phyloP scores from a whole-genome alignment of 2,329 filamentous ascomycete genomes.

The Monosporascus sp. region DNA sequence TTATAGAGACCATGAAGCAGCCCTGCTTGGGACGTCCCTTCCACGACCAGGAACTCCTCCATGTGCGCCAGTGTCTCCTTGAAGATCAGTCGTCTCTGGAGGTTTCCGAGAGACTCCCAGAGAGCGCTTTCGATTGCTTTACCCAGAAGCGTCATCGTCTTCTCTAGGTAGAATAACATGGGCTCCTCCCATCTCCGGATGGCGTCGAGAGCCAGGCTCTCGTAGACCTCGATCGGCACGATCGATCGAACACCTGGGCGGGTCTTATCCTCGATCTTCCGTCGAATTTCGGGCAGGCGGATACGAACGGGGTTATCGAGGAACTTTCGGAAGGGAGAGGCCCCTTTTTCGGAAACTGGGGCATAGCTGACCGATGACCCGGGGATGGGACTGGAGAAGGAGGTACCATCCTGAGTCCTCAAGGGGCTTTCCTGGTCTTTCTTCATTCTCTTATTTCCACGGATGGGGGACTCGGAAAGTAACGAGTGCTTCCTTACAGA shows the following conservation, averaged over 20 bases:
- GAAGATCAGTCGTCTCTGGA: constrained; percentile 43
- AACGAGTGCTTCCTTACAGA: neutral
- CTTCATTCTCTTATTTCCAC: too few relatives aligned
- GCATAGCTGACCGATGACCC: too few relatives aligned
- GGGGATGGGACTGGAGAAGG: too few relatives aligned
- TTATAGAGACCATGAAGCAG: constrained; percentile 39
- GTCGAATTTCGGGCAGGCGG: constrained; percentile 40
- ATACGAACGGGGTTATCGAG: neutral
- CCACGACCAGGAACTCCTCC: constrained; percentile 34
- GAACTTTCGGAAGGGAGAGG: neutral
- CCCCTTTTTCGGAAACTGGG: neutral
- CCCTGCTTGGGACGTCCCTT: constrained; percentile 26
- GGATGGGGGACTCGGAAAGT: too few relatives aligned
- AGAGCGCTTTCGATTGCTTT: constrained; percentile 40
- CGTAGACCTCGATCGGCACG: constrained; percentile 53
- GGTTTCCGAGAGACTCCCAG: constrained; percentile 35
- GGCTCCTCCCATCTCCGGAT: constrained; percentile 52
- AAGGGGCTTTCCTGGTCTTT: too few relatives aligned
- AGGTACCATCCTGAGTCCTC: too few relatives aligned
- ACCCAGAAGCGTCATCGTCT: constrained; percentile 31
- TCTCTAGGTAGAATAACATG: constrained; percentile 34
- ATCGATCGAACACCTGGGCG: constrained; percentile 51
- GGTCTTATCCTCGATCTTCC: constrained; percentile 47
- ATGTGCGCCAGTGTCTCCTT: constrained; percentile 37
- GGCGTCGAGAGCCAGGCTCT: constrained; percentile 47